Evolutionary conservation across 2,329 filamentous ascomycete species (phyloP).

Genomic region (Ceratocystiopsis sp.): DNA sequence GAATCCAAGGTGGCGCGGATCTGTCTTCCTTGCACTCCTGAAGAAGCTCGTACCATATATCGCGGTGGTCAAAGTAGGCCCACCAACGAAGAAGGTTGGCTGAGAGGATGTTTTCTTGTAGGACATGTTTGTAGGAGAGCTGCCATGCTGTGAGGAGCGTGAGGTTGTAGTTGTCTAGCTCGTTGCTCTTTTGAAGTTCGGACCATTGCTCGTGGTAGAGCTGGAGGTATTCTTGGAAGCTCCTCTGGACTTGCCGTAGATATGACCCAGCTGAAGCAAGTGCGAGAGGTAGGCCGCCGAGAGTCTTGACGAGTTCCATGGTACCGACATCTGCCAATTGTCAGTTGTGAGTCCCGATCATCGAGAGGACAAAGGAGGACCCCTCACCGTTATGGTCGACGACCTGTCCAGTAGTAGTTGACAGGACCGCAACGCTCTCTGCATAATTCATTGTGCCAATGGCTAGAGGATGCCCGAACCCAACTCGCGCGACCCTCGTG

Average conservation of each 20-base stretch:
- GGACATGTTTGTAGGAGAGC: constrained; percentile 21
- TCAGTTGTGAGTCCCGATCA: neutral
- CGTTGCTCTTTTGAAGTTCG: constrained; percentile 14
- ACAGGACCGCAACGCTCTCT: constrained; percentile 17
- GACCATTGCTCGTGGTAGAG: constrained; percentile 23
- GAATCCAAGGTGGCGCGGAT: constrained; percentile 11
- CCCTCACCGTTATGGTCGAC: too few relatives aligned
- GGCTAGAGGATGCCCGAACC: neutral
- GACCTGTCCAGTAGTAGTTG: constrained; percentile 13
- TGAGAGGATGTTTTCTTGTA: constrained; percentile 13
- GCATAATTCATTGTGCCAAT: neutral
- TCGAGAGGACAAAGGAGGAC: too few relatives aligned
- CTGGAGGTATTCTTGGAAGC: constrained; percentile 18
- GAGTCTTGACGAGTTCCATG: constrained; percentile 14
- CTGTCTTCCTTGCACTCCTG: constrained; percentile 2
- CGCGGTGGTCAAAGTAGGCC: constrained; percentile 25
- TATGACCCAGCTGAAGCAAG: constrained; percentile 28
- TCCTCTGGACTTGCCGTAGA: constrained; percentile 18
- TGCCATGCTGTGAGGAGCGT: constrained; percentile 21
- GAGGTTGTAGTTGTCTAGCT: constrained; percentile 16
- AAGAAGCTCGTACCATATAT: constrained; percentile 28
- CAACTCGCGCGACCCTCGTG: neutral
- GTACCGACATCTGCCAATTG: constrained; percentile 14
- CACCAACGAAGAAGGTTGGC: constrained; percentile 22
- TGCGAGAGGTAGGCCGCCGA: constrained; percentile 29